Evolutionary conservation across 768 basidiomycete species (phyloP).

Genomic region (Tulasnella sp.): DNA sequence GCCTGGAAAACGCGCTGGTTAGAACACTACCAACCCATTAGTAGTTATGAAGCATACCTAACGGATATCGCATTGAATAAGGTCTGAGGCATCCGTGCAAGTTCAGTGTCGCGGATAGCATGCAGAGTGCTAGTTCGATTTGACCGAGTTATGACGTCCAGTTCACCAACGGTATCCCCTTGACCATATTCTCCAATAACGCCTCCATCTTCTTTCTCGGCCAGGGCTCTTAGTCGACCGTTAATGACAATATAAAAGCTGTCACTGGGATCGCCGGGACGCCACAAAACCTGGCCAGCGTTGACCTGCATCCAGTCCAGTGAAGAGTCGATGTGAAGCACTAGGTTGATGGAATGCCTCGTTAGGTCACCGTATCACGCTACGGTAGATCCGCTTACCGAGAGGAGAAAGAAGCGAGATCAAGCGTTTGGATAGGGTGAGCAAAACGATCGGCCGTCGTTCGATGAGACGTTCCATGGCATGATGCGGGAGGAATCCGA

Average conservation of each 20-base stretch:
- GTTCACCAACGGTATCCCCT: slow-evolving; percentile 92
- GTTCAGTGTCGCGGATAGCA: slow-evolving; percentile 95
- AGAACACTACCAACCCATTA: background rate
- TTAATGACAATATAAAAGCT: slow-evolving; percentile 99
- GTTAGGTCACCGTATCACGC: background rate
- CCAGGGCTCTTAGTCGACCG: slow-evolving; percentile 85
- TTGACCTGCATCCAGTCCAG: slow-evolving; percentile 98
- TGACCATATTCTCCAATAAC: slow-evolving; percentile 94
- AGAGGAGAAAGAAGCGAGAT: slow-evolving; percentile 92
- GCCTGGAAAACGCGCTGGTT: slow-evolving; percentile 37
- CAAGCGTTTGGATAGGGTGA: slow-evolving; percentile 92
- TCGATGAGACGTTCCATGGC: slow-evolving; percentile 87
- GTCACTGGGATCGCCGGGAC: slow-evolving; percentile 82
- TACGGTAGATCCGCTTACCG: slow-evolving; percentile 39
- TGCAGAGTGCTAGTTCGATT: slow-evolving; percentile 84
- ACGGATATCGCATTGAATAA: slow-evolving; percentile 96
- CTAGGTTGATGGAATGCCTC: slow-evolving; percentile 34
- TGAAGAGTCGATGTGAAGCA: slow-evolving; percentile 92
- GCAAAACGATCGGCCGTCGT: slow-evolving; percentile 86
- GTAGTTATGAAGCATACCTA: slow-evolving; percentile 37
- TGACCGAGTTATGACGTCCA: slow-evolving; percentile 93
- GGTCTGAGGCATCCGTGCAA: slow-evolving; percentile 94
- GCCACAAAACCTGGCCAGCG: slow-evolving; percentile 91
- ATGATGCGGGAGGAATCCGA: slow-evolving; percentile 84
- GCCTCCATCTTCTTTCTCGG: slow-evolving; percentile 61